Evolutionary conservation across 192 early-diverging fungal species (phyloP).

Genomic region (Polychytrium aggregatum): DNA sequence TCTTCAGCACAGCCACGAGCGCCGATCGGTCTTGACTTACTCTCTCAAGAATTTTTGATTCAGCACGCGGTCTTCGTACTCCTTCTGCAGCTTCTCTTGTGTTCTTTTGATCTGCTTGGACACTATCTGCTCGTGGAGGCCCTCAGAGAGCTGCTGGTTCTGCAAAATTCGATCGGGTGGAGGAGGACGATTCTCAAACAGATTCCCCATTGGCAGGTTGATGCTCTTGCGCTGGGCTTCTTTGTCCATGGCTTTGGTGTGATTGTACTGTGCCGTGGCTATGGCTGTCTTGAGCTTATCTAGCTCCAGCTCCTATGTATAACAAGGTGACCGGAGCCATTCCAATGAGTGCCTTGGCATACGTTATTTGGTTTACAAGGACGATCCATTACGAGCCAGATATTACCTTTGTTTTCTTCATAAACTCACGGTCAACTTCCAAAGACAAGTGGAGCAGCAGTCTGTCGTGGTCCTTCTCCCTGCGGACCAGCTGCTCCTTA

Average conservation of each 20-base stretch:
- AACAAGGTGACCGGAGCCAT: no score
- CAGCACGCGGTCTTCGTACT: constrained; percentile 22
- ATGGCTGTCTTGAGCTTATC: constrained; percentile 12
- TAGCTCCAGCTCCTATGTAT: constrained; percentile 14
- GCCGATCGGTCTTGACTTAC: constrained; percentile 14
- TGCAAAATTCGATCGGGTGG: constrained; percentile 17
- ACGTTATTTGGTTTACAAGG: no score
- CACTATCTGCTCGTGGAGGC: constrained; percentile 28
- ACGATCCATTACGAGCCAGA: no score
- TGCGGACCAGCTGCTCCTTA: constrained; percentile 4
- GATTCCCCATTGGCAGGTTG: constrained; percentile 21
- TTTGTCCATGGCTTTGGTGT: constrained; percentile 15
- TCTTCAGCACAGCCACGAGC: no score
- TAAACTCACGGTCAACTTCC: constrained; percentile 25
- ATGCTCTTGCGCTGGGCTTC: constrained; percentile 3
- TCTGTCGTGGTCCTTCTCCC: constrained; percentile 32
- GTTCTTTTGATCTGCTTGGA: constrained; percentile 7
- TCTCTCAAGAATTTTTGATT: constrained; percentile 23
- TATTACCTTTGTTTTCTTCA: constrained; percentile 17
- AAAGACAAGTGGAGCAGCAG: constrained; percentile 31
- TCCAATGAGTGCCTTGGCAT: no score
- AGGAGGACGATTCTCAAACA: constrained; percentile 30
- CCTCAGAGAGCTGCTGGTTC: constrained; percentile 11
- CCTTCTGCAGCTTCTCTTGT: constrained; percentile 7
- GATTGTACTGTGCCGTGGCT: constrained; percentile 27